A percentile compares a stretch with the other conserved stretches of the same genome.
Conservation (phyloP, 1,284 basidiomycete genomes). For the Melampsora americana region DNA sequence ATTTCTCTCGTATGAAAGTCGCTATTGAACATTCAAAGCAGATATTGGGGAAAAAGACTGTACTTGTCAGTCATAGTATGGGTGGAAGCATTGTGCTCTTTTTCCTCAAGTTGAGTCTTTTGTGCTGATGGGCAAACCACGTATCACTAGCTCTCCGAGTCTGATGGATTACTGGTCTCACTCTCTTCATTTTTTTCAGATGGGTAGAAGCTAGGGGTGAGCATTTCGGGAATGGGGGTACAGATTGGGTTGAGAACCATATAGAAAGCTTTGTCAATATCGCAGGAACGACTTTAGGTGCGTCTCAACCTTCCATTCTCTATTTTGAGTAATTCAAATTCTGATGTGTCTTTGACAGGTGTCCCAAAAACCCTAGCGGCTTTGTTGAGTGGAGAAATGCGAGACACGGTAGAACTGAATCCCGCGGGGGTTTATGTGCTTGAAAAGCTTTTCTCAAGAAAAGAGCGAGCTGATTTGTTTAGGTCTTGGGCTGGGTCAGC, state of each 20-base stretch:
- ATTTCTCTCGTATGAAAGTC: constrained; percentile 80
- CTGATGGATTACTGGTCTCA: constrained; percentile 13
- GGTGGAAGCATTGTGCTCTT: constrained; percentile 48
- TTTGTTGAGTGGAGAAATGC: constrained; percentile 76
- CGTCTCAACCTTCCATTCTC: constrained; percentile 33
- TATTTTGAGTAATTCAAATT: neutral
- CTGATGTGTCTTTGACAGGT: constrained; percentile 49
- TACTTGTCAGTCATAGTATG: constrained; percentile 73
- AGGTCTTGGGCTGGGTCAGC: constrained; percentile 92
- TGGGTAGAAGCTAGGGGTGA: constrained; percentile 83
- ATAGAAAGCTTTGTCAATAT: constrained; percentile 63
- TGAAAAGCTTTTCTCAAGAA: constrained; percentile 62
- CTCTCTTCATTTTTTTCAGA: constrained; percentile 60
- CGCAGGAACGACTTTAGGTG: constrained; percentile 74
- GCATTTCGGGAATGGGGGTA: constrained; percentile 75
- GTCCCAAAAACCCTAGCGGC: constrained; percentile 89
- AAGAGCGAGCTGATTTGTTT: constrained; percentile 85
- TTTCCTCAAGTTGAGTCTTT: constrained; percentile 11
- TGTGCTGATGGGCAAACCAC: neutral
- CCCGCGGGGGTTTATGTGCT: constrained; percentile 68
- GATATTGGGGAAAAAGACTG: constrained; percentile 74
- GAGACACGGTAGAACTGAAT: constrained; percentile 82
- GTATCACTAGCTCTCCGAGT: constrained; percentile 2
- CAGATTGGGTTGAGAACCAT: constrained; percentile 82
- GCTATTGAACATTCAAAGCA: constrained; percentile 77